Evolutionary conservation across 2,329 filamentous ascomycete genomes (phyloP).

Genomic region (Fonsecaea pedrosoi): DNA sequence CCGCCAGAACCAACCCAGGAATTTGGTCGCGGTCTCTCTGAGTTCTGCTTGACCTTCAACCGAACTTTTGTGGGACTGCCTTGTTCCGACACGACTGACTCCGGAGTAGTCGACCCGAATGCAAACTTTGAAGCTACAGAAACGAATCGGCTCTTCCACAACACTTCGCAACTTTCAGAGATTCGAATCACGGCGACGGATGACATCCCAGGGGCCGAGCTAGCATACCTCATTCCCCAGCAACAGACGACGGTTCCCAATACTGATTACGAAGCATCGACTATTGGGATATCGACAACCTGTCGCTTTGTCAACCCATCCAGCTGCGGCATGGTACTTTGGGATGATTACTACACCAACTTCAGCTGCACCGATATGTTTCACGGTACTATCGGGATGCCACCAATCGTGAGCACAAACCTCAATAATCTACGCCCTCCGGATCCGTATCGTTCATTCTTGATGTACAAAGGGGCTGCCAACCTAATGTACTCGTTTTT

Average conservation of each 20-base stretch:
- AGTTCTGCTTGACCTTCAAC: constrained; percentile 30
- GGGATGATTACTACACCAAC: constrained; percentile 26
- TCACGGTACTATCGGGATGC: constrained; percentile 27
- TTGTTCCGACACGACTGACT: constrained; percentile 20
- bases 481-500: constrained; percentile 31
- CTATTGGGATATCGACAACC: constrained; percentile 28
- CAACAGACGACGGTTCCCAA: constrained; percentile 1
- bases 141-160: constrained; percentile 22
- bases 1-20: constrained; percentile 14
- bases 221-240: constrained; percentile 24
- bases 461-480: constrained; percentile 24
- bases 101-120: constrained; percentile 8
- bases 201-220: neutral
- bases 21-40: constrained; percentile 28
- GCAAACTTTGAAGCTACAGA: constrained; percentile 22
- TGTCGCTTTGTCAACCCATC: constrained; percentile 23
- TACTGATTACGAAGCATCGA: constrained; percentile 30
- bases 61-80: constrained; percentile 29
- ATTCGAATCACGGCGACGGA: constrained; percentile 16
- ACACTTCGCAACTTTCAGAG: constrained; percentile 20
- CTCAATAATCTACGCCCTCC: constrained; percentile 6
- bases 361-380: constrained; percentile 33
- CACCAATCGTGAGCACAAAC: constrained; percentile 17
- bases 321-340: constrained; percentile 25
- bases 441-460: constrained; percentile 28